Conservation (phyloP, 345 rosid genomes). For the Barbarea vulgaris region DNA sequence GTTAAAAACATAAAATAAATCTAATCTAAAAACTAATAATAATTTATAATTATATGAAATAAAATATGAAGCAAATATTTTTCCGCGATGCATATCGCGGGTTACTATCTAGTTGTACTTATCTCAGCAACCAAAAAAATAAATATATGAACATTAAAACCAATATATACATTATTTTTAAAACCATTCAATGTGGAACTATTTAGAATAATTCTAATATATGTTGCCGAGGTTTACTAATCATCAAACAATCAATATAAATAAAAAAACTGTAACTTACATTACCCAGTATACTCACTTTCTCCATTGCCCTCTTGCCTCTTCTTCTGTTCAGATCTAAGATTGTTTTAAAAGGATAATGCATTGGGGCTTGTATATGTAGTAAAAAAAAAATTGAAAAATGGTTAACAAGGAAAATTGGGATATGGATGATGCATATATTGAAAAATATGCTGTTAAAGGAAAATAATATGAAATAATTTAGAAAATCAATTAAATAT, state of each 20-base stretch:
- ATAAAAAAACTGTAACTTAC: neutral
- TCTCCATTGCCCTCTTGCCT: conserved; percentile 1
- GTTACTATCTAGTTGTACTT: too few relatives aligned
- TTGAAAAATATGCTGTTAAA: neutral
- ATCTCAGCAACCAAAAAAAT: neutral
- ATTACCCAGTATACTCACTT: conserved; percentile 9
- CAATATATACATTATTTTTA: neutral
- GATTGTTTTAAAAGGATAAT: conserved; percentile 3
- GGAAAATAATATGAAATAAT: neutral
- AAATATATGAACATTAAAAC: neutral
- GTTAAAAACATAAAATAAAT: too few relatives aligned
- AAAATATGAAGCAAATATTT: too few relatives aligned
- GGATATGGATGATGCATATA: neutral
- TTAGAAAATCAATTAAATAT: neutral
- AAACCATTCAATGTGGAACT: neutral
- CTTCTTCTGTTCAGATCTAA: neutral
- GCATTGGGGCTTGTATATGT: conserved; percentile 9
- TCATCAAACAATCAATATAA: neutral
- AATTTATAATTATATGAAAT: too few relatives aligned
- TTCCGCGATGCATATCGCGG: too few relatives aligned
- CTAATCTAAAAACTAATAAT: too few relatives aligned
- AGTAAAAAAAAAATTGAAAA: neutral
- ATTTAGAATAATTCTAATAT: neutral
- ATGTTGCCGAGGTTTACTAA: neutral
- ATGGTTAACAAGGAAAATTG: neutral